Evolutionary conservation across 352 stramenopile species (phyloP), one percentile per base, ranked within the genome.

Genomic region (Globisporangium spinosum): DNA sequence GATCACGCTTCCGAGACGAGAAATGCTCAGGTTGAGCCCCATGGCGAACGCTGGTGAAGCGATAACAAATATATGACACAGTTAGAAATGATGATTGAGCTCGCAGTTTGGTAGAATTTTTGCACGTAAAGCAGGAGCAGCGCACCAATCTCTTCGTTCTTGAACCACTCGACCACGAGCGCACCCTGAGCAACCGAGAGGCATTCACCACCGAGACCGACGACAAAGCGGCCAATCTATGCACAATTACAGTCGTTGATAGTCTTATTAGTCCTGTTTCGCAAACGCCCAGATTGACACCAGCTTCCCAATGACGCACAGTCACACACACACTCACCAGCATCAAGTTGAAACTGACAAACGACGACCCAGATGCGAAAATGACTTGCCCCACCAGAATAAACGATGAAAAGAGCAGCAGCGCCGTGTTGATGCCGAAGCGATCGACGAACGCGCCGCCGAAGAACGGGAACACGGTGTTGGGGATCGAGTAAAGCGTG

Each of bases 401-500:
- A 20, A 87, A 70, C 4, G 76, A 78, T 7, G 88, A 93, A 70
- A 98, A 98, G 12, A 97, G 72, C 55, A 97, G 75, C 75, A 91
- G 80, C 20, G 91, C 85, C 32, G 27, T 43, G 54, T 59, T 59
- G 54, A 59, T 59, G 17, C 94, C 94, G 51, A 95, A 93, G 45
- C 84, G 80, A 71, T 98, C 91, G 15, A 98, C 89, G 34, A 98
- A 77, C 23, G 94, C 85, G 32, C 94, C 95, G n/a, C 95, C 95
- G 60, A 98, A 96, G 70, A 98, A 97, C 20, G 95, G 95, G 53
- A 98, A 66, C 35, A 98, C 65, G 35, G 97, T 94, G 70, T 98
- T 98, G 9, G 93, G 93, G 58, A 97, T 84, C 45, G 87, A 97
- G 75, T 98, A 98, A 56, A 98, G 70, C n/a, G 90, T 98, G 77